phyloP scores from a whole-genome alignment of 75 land plant species.

The Cunninghamia lanceolata region DNA sequence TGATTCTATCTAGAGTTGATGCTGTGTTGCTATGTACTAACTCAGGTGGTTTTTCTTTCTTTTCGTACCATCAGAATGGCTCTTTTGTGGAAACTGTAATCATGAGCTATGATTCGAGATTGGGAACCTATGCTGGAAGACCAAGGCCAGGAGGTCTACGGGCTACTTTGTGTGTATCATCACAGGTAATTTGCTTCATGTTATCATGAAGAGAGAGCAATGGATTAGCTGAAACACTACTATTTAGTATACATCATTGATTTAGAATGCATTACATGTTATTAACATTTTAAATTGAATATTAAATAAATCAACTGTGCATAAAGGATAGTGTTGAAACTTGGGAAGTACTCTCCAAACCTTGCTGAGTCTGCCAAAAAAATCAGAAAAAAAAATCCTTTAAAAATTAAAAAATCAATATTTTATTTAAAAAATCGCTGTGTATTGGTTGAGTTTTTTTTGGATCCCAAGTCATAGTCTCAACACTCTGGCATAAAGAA shows the following conservation, averaged over 20 bases:
- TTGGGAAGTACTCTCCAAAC: neutral
- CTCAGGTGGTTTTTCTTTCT: neutral
- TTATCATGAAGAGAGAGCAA: neutral
- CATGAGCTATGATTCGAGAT: constrained; percentile 84
- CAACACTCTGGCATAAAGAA: neutral
- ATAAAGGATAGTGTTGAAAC: neutral
- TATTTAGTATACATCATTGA: neutral
- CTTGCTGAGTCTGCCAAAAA: neutral
- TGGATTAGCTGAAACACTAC: neutral
- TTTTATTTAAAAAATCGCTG: no score
- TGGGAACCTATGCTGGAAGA: constrained; percentile 82
- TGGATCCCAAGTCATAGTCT: neutral
- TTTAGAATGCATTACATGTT: neutral
- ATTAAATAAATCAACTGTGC: neutral
- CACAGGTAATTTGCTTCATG: constrained; percentile 60
- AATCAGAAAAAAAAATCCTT: neutral
- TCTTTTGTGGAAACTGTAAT: constrained; percentile 87
- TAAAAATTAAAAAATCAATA: neutral
- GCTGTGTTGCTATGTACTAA: neutral
- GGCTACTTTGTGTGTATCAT: constrained; percentile 91
- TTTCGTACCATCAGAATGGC: constrained; percentile 64
- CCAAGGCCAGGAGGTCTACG: constrained; percentile 84
- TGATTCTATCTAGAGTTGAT: constrained; percentile 4
- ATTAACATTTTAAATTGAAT: neutral
- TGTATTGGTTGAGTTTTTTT: neutral